These are phyloP conservation scores for Fomitopsis pulvina DNA, from an alignment of 768 basidiomycete genomes.

Conservation along the genomic window DNA sequence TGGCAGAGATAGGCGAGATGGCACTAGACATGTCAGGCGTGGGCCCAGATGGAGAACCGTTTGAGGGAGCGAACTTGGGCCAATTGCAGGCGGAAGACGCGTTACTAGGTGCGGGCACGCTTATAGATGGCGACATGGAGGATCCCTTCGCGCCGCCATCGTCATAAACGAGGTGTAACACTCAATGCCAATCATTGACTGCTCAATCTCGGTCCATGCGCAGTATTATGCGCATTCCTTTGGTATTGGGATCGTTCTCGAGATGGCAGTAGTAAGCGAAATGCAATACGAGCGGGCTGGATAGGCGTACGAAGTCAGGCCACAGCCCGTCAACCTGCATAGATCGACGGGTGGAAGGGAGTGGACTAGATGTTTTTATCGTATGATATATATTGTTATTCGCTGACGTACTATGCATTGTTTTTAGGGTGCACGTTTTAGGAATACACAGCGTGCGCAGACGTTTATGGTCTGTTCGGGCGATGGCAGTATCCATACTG, in stretches of 20 bases:
- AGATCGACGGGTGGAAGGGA: no score
- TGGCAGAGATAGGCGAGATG: slow-evolving; percentile 26
- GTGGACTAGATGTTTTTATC: no score
- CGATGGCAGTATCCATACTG: no score
- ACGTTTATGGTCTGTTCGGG: no score
- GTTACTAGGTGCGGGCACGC: slow-evolving; percentile 45
- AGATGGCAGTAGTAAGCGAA: no score
- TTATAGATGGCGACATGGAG: slow-evolving; percentile 48
- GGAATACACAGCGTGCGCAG: no score
- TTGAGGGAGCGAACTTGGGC: slow-evolving; percentile 46
- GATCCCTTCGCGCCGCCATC: slow-evolving; percentile 48
- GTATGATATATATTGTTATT: neutral
- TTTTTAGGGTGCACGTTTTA: neutral
- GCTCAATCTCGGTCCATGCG: no score
- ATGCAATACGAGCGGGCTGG: no score
- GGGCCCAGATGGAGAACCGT: slow-evolving; percentile 56
- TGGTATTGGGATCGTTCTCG: no score
- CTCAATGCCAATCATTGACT: neutral
- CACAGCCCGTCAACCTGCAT: no score
- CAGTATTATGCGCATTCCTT: no score
- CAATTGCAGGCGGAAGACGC: slow-evolving; percentile 49
- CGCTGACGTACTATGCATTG: neutral
- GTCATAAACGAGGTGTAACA: neutral
- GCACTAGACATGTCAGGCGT: slow-evolving; percentile 59
- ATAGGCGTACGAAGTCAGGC: no score